Evolutionary conservation across 345 rosid species (phyloP).

Genomic region (Ceriops zippeliana): DNA sequence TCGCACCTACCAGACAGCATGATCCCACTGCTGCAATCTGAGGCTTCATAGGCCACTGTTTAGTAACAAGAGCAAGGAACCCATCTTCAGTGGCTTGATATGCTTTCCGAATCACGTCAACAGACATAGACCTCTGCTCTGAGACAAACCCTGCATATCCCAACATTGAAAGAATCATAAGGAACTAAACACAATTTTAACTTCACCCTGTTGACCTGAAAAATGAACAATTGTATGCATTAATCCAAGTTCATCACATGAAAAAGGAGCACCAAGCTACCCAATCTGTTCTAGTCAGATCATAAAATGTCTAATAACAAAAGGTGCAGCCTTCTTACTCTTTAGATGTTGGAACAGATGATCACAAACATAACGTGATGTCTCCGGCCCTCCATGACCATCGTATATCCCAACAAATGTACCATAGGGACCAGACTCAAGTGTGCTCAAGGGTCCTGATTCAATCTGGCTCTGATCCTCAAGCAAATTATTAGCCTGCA

Average conservation of each 20-base stretch:
- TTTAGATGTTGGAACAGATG: constrained; percentile 33
- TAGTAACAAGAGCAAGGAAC: constrained; percentile 31
- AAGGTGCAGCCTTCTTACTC: constrained; percentile 17
- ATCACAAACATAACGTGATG: constrained; percentile 28
- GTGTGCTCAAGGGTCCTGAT: constrained; percentile 27
- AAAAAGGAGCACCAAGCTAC: background rate
- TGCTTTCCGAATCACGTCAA: constrained; percentile 32
- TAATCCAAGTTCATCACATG: background rate
- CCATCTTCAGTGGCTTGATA: constrained; percentile 36
- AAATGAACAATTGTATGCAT: background rate
- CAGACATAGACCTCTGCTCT: constrained; percentile 29
- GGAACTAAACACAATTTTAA: background rate
- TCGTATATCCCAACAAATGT: constrained; percentile 31
- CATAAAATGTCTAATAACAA: background rate
- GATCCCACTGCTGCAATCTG: constrained; percentile 39
- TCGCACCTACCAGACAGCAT: constrained; percentile 28
- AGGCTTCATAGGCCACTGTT: constrained; percentile 37
- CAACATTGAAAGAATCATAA: background rate
- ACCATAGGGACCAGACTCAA: constrained; percentile 28
- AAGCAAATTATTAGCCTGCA: constrained; percentile 36
- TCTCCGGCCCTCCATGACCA: constrained; percentile 36
- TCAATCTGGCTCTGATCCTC: constrained; percentile 37
- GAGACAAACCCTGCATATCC: constrained; percentile 23
- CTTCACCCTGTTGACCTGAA: background rate
- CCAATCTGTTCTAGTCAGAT: no score